Evolutionary conservation across 345 rosid genomes (phyloP).

Genomic region (Salix purpurea): DNA sequence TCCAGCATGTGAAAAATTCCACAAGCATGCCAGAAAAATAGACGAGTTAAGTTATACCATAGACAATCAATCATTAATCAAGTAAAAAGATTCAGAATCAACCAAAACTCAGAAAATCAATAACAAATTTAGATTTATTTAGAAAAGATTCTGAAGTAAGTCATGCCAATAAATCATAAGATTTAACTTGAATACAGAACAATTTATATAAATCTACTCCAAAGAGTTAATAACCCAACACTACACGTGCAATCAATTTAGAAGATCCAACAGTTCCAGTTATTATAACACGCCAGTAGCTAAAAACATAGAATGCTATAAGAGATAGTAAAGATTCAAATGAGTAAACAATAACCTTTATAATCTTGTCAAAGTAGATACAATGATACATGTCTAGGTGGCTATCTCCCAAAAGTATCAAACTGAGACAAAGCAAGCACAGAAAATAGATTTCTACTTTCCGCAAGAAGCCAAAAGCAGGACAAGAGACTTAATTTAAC

Average conservation of each 20-base stretch:
- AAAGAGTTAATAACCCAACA: not conserved
- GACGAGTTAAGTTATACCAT: conserved; percentile 7
- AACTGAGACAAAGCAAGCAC: conserved; percentile 4
- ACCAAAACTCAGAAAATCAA: not conserved
- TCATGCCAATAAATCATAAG: conserved; percentile 2
- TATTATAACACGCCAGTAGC: not conserved
- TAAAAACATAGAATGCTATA: not conserved
- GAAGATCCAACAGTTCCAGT: conserved; percentile 8
- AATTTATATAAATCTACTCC: not conserved
- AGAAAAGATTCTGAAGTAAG: not conserved
- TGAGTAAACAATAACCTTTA: not conserved
- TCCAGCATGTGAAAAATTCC: not conserved
- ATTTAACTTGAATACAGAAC: not conserved
- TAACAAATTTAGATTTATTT: not conserved
- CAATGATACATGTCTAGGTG: not conserved
- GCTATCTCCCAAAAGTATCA: conserved; percentile 10
- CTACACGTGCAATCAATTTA: conserved; percentile 1
- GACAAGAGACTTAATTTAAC: not conserved
- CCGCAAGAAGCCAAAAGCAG: not conserved
- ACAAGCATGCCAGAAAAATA: conserved; percentile 2
- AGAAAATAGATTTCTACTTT: not conserved
- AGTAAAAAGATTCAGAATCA: not conserved
- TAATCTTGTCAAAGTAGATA: conserved; percentile 13
- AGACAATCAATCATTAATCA: conserved; percentile 1
- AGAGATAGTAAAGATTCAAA: conserved; percentile 4